Evolutionary conservation across 2,329 filamentous ascomycete genomes (phyloP).

Genomic region (Penicillium sp.): DNA sequence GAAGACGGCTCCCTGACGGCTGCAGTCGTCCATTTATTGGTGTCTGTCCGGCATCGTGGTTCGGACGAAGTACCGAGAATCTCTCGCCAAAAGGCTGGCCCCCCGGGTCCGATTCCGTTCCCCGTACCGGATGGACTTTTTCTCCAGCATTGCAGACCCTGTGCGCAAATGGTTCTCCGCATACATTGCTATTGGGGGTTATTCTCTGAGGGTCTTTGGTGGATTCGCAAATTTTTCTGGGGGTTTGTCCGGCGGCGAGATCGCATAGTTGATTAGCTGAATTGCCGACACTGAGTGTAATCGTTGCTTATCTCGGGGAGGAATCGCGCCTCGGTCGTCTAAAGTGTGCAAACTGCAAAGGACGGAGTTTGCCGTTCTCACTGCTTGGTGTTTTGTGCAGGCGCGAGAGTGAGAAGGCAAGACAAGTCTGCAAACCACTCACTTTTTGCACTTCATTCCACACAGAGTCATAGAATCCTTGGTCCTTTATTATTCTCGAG

Average conservation of each 20-base stretch:
- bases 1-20: slow-evolving; percentile 22
- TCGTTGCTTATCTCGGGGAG: neutral
- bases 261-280: neutral
- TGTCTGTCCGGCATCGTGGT: slow-evolving; percentile 4
- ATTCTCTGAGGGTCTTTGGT: neutral
- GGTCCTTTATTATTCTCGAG: neutral
- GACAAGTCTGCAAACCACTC: neutral
- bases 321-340: neutral
- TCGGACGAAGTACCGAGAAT: slow-evolving; percentile 21
- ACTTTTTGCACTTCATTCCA: neutral
- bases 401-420: neutral
- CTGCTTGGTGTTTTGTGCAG: neutral
- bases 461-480: neutral
- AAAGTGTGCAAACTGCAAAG: neutral
- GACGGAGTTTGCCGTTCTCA: neutral
- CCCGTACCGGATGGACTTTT: neutral
- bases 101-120: neutral
- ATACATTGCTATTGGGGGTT: neutral
- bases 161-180: neutral
- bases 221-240: neutral
- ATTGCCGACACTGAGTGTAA: neutral
- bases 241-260: neutral
- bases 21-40: neutral
- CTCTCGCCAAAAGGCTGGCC: neutral
- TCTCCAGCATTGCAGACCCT: neutral